These are phyloP conservation scores for Boletus vinaceobasis DNA, from an alignment of 768 basidiomycete species.

Conservation along the genomic window DNA sequence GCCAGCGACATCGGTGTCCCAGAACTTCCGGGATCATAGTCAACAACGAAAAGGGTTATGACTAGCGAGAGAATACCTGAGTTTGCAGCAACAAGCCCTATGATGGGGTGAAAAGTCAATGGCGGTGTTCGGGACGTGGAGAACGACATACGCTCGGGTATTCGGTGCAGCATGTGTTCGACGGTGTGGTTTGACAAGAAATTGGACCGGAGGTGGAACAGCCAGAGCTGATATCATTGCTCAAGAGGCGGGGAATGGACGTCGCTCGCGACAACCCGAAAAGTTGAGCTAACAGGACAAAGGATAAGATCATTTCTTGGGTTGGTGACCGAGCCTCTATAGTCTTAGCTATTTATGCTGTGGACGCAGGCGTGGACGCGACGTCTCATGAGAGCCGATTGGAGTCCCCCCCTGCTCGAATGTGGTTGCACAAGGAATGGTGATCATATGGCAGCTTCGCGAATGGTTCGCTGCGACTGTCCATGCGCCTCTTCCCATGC, in stretches of 20 bases:
- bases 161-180: conserved; percentile 63
- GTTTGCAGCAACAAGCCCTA: conserved; percentile 62
- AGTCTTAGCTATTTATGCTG: conserved; percentile 15
- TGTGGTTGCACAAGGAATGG: background rate
- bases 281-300: conserved; percentile 21
- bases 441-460: background rate
- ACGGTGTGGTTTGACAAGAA: conserved; percentile 50
- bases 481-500: background rate
- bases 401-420: background rate
- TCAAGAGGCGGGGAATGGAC: conserved; percentile 27
- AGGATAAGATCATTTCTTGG: conserved; percentile 7
- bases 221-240: conserved; percentile 40
- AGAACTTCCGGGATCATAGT: conserved; percentile 47
- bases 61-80: conserved; percentile 34
- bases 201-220: conserved; percentile 47
- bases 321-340: background rate
- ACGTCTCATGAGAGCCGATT: background rate
- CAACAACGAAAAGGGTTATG: background rate
- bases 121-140: background rate
- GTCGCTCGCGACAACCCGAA: conserved; percentile 15
- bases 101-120: background rate
- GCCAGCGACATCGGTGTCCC: conserved; percentile 63
- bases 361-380: background rate
- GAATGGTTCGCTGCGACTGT: background rate
- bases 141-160: conserved; percentile 51